phyloP scores from a whole-genome alignment of 202 grass and related monocot genomes.

The Dendrocalamus latiflorus region DNA sequence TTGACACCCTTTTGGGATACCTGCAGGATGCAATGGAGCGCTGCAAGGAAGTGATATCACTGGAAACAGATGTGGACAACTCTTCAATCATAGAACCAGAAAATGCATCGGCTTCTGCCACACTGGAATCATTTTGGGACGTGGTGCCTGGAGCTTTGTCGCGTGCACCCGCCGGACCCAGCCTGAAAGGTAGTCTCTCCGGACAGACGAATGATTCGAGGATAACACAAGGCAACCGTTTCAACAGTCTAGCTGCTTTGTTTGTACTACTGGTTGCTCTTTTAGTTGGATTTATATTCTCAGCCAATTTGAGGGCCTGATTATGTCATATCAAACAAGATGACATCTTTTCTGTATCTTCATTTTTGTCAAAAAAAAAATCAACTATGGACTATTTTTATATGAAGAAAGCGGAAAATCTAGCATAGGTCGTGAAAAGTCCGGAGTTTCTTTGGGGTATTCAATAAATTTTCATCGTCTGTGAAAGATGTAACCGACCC shows the following conservation, averaged over 20 bases:
- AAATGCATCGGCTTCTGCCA: constrained; percentile 3
- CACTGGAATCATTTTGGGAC: constrained; percentile 64
- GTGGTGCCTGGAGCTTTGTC: constrained; percentile 42
- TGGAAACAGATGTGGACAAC: constrained; percentile 40
- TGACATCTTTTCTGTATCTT: neutral
- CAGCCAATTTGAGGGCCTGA: constrained; percentile 10
- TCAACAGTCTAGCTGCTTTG: constrained; percentile 29
- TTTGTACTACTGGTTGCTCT: constrained; percentile 48
- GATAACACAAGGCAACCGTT: constrained; percentile 8
- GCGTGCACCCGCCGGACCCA: neutral
- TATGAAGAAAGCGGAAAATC: neutral
- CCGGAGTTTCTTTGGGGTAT: neutral
- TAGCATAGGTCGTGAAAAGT: neutral
- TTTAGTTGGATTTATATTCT: constrained; percentile 37
- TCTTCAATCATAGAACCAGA: constrained; percentile 63
- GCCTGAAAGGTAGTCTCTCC: neutral
- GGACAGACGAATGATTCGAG: neutral
- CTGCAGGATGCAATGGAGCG: constrained; percentile 60
- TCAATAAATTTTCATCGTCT: no score
- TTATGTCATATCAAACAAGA: neutral
- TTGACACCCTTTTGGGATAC: neutral
- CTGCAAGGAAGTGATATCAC: constrained; percentile 82
- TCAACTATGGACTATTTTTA: neutral
- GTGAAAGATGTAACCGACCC: neutral
- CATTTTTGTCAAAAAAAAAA: neutral